phyloP scores from a whole-genome alignment of 768 basidiomycete species.

The Hypholoma fasciculare region DNA sequence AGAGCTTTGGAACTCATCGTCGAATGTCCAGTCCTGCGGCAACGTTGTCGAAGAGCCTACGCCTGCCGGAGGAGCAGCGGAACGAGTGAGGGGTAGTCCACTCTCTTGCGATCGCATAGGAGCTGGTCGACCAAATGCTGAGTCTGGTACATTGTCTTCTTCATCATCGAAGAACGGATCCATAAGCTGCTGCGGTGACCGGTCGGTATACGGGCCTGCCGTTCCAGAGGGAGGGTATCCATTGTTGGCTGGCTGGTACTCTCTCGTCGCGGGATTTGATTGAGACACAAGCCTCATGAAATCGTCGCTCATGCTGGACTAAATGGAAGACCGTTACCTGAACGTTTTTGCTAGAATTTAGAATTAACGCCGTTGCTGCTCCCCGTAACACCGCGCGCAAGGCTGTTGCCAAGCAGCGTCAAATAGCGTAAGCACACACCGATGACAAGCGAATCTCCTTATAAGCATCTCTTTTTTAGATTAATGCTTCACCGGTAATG shows the following conservation, averaged over 20 bases:
- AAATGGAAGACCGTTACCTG: conserved; percentile 17
- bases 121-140: conserved; percentile 56
- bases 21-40: conserved; percentile 74
- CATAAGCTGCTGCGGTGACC: conserved; percentile 51
- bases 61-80: conserved; percentile 65
- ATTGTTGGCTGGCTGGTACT: conserved; percentile 51
- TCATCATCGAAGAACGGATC: conserved; percentile 94
- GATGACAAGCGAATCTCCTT: too few species aligned
- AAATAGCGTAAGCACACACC: conserved; percentile 7
- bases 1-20: conserved; percentile 53
- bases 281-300: conserved; percentile 72
- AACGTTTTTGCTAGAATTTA: conserved; percentile 7
- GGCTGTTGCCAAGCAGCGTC: conserved; percentile 16
- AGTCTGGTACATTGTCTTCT: conserved; percentile 69
- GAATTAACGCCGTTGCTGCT: conserved; percentile 6
- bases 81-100: conserved; percentile 55
- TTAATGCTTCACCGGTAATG: too few species aligned
- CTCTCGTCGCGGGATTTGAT: conserved; percentile 63
- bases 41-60: conserved; percentile 46
- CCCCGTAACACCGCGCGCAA: not conserved
- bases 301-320: conserved; percentile 60
- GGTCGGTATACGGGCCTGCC: conserved; percentile 38
- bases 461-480: too few species aligned
- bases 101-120: conserved; percentile 56
- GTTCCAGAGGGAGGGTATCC: conserved; percentile 59